These are phyloP conservation scores for Daldinia vernicosa DNA, from an alignment of 495 filamentous ascomycete species.

Conservation along the genomic window DNA sequence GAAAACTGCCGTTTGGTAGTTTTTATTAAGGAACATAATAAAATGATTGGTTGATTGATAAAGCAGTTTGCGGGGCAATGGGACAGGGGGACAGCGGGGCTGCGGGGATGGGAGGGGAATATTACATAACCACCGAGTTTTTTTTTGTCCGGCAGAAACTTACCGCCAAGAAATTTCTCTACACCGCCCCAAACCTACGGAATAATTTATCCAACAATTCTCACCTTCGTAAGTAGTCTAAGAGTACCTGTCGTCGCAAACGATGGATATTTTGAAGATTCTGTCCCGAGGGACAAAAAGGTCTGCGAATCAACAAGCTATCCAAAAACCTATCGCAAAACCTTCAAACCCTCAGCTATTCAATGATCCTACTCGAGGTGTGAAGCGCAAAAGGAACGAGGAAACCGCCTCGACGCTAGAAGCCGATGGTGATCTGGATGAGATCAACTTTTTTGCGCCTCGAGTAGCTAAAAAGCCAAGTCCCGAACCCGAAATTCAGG, in stretches of 20 bases:
- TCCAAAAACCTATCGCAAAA: constrained; percentile 44
- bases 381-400: constrained; percentile 61
- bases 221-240: neutral
- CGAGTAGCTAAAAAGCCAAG: constrained; percentile 33
- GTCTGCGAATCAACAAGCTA: constrained; percentile 34
- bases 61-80: constrained; percentile 10
- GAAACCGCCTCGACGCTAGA: constrained; percentile 37
- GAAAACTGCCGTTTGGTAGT: too few relatives aligned
- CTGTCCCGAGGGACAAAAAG: constrained; percentile 71
- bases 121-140: constrained; percentile 18
- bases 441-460: constrained; percentile 62
- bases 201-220: constrained; percentile 19
- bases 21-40: neutral
- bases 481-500: constrained; percentile 19
- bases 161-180: constrained; percentile 36
- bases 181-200: constrained; percentile 23
- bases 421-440: constrained; percentile 46
- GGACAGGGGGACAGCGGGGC: too few relatives aligned
- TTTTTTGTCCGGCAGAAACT: constrained; percentile 36
- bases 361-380: constrained; percentile 55
- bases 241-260: constrained; percentile 15
- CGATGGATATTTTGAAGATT: constrained; percentile 73
- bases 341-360: constrained; percentile 60
- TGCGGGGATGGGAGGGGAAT: constrained; percentile 19
- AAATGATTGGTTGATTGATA: neutral